A percentile compares a stretch with the other conserved stretches of the same genome.
These are phyloP conservation scores for Kazachstania martiniae DNA, from an alignment of 805 yeast genomes.

Conservation along the genomic window DNA sequence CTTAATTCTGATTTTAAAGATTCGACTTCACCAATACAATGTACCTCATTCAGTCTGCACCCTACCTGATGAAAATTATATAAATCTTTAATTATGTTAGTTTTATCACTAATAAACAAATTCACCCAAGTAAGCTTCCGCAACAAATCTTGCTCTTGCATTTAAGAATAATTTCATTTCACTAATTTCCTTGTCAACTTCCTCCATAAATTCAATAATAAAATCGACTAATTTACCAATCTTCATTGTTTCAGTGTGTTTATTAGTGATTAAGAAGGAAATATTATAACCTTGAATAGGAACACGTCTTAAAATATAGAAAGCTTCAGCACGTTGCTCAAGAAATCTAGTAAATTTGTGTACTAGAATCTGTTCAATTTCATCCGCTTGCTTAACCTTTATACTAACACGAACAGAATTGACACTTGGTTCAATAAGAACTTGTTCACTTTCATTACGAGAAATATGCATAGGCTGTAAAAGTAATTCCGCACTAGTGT, in stretches of 20 bases:
- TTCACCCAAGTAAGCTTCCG: constrained; percentile 88
- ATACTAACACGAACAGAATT: constrained; percentile 87
- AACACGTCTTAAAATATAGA: constrained; percentile 79
- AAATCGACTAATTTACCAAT: constrained; percentile 93
- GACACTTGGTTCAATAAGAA: constrained; percentile 86
- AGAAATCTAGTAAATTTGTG: constrained; percentile 90
- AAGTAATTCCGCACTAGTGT: constrained; percentile 71
- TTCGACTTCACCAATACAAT: no score
- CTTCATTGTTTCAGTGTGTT: constrained; percentile 91
- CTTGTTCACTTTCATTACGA: constrained; percentile 87
- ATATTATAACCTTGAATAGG: constrained; percentile 90
- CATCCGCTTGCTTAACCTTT: constrained; percentile 94
- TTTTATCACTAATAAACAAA: constrained; percentile 58
- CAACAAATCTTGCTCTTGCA: constrained; percentile 95
- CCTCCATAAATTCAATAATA: constrained; percentile 97
- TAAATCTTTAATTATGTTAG: no score
- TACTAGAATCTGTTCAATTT: constrained; percentile 87
- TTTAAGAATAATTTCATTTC: constrained; percentile 95
- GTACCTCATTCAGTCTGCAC: no score
- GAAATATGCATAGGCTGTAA: constrained; percentile 84
- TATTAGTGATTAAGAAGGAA: constrained; percentile 84
- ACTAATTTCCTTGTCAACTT: constrained; percentile 95
- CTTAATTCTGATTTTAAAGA: no score
- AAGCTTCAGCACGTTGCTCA: constrained; percentile 91
- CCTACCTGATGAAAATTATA: no score